Conservation (phyloP, 202 grass and related monocot species). For the Eragrostis tef region DNA sequence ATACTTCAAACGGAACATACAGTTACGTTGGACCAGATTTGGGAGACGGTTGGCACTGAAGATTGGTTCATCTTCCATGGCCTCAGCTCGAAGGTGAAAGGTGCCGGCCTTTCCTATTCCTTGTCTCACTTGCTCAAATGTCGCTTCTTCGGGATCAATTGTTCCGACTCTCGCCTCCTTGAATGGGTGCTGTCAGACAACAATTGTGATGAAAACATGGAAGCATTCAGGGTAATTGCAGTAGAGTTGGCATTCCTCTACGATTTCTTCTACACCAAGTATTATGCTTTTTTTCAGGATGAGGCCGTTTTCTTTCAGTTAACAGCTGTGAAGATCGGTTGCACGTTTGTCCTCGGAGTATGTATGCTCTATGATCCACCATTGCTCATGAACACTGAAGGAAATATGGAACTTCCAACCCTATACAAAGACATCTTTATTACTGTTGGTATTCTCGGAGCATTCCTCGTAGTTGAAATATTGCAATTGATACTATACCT, state of each 20-base stretch:
- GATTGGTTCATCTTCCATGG: neutral
- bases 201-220: neutral
- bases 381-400: neutral
- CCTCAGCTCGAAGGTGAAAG: neutral
- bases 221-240: constrained; percentile 28
- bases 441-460: neutral
- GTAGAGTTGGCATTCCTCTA: constrained; percentile 13
- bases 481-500: constrained; percentile 15
- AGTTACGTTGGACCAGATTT: constrained; percentile 18
- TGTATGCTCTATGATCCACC: neutral
- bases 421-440: neutral
- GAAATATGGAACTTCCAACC: neutral
- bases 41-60: neutral
- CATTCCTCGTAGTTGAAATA: neutral
- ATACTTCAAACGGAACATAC: neutral
- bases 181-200: neutral
- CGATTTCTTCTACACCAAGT: constrained; percentile 25
- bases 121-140: constrained; percentile 3
- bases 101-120: neutral
- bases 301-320: neutral
- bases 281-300: neutral
- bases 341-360: neutral
- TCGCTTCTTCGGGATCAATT: constrained; percentile 9
- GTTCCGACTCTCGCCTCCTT: neutral
- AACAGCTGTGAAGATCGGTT: neutral